phyloP scores from a whole-genome alignment of 2,329 filamentous ascomycete species.

The Stachybotrys echinatus region DNA sequence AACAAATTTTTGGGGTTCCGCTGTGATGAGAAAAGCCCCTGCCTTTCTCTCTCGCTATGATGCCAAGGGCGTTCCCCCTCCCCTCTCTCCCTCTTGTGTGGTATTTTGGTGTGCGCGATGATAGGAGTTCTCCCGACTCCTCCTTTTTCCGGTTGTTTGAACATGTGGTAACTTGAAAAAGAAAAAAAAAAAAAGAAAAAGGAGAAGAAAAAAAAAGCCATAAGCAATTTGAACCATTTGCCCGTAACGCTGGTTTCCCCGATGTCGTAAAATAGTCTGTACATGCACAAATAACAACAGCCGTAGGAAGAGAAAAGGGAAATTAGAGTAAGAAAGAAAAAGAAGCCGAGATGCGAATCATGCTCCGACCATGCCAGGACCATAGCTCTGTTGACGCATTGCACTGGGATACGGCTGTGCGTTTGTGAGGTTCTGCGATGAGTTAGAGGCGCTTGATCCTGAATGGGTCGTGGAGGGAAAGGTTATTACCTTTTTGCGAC shows the following conservation, averaged over 20 bases:
- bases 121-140: too few species aligned
- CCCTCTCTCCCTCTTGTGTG: too few species aligned
- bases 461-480: slow-evolving; percentile 1
- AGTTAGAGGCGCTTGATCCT: slow-evolving; percentile 10
- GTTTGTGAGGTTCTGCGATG: slow-evolving; percentile 39
- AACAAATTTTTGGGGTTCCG: too few species aligned
- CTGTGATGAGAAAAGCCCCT: too few species aligned
- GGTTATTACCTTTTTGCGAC: slow-evolving; percentile 56
- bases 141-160: too few species aligned
- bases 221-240: not conserved
- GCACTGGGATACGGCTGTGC: slow-evolving; percentile 35
- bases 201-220: too few species aligned
- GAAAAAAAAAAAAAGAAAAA: too few species aligned
- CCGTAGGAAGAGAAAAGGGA: not conserved
- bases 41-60: too few species aligned
- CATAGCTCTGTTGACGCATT: slow-evolving; percentile 48
- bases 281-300: not conserved
- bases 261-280: not conserved
- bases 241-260: not conserved
- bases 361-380: slow-evolving; percentile 53
- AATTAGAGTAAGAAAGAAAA: not conserved
- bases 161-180: too few species aligned
- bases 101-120: too few species aligned
- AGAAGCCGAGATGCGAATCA: slow-evolving; percentile 22
- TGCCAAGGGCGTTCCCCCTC: too few species aligned